Evolutionary conservation across 108 stramenopile species (phyloP), one percentile per base, ranked within the genome.

Genomic region (Discostella pseudostelligera): DNA sequence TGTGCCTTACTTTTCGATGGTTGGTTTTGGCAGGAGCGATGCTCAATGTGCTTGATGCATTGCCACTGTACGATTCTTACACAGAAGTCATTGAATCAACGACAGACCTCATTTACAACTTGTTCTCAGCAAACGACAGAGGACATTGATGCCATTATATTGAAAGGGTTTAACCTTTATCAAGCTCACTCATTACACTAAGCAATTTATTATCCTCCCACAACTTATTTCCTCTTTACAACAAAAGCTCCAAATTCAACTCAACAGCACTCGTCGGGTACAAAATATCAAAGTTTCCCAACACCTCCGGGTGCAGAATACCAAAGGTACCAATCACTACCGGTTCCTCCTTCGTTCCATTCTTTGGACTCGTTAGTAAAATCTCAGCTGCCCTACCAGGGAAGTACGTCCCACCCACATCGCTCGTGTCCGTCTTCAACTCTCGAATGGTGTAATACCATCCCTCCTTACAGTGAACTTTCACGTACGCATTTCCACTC

Each of bases 371-470:
- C 16, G 80, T 84, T 57, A 98, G 68, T 61, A 99, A 46, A 19
- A 99, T 82, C 62, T 86, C 83, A 1, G 97, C 99, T n/a, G 93
- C 92, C 68, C 97, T 88, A 42, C 97, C 97, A 1, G 95, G 92
- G 79, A 99, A 98, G 81, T 93, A 99, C 46, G 90, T 95, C 1
- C 80, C 84, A 35, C 83, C 75, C 39, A 60, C 67, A 58, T 84
- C 82, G 58, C 65, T 60, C 40, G 48, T 65, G 13, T 71, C 82
- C 49, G 56, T 69, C 71, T 80, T 54, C 17, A 74, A 58, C 29
- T 87, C 79, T 12, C 65, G 74, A 79, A 90, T 89, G 28, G 84
- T 89, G 76, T 92, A 92, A 35, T 45, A 67, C 87, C 89, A 91
- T 40, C 93, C 93, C 55, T 91, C 93, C 54, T 81, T 76, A 44